Base-by-base conservation (phyloP, 345 rosid genomes). In the Pistacia atlantica region DNA sequence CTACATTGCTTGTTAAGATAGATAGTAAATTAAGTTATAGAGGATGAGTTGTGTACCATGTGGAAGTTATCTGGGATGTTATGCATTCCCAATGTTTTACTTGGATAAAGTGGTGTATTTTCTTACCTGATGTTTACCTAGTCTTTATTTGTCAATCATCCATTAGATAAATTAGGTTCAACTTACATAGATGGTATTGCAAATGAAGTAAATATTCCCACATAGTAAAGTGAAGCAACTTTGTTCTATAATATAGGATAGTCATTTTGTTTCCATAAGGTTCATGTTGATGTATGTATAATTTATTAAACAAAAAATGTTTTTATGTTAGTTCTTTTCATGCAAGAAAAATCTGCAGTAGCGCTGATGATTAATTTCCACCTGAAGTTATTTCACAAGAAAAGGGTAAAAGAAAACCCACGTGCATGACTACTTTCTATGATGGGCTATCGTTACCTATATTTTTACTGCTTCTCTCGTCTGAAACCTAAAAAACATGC, bases 41-140 rank as follows among this genome's bases (percentile, higher is more conserved):
- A 48, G 20, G 60, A 31, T 18, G 46, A 73, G 16, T 73, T 69
- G 76, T 51, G 55, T 25, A 25, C 25, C 25, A 71, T 38, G 45
- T 49, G 46, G 61, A 74, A 46, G 69, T 61, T 51, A 9, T 13
- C 25, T 25, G 5, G 22, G 25, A 42, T 48, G 45, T 59, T 46
- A 10, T 51, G 51, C 0, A 4, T 33, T 49, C 38, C 8, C 33
- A 18, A 74, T 11, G 2, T 33, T 54, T 33, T 45, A 49, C n/a
- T 20, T 12, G 5, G 49, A 49, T 51, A n/a, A 46, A 28, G 4
- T 18, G 25, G n/a, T 4, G 10, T 33, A 18, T 33, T 18, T 46
- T 31, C 14, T 73, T 13, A 49, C 31, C 0, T 37, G n/a, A 60
- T 13, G 12, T 57, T 60, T 60, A 28, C 37, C 45, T 46, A 16